A percentile compares a stretch with the other conserved stretches of the same genome.
These are phyloP conservation scores for Skeletonema tropicum DNA, from an alignment of 108 stramenopile species.

Conservation along the genomic window DNA sequence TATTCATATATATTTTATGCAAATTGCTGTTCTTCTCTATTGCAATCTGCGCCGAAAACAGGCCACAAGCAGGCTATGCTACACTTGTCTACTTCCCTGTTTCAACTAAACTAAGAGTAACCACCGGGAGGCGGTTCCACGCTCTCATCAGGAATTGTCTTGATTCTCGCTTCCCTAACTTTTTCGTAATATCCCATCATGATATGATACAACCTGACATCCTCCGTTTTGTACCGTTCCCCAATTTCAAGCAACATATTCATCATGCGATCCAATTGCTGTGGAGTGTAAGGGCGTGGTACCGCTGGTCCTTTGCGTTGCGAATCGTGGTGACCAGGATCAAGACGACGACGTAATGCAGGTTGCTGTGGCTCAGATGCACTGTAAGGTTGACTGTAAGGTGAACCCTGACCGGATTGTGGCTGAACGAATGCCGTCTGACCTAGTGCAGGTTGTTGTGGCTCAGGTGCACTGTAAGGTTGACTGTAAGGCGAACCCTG, in stretches of 20 bases:
- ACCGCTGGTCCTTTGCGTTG: conserved; percentile 51
- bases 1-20: too few species aligned
- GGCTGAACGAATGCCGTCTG: too few species aligned
- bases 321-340: conserved; percentile 54
- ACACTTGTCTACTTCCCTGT: neutral
- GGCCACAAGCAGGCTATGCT: neutral
- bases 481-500: too few species aligned
- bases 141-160: conserved; percentile 14
- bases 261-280: conserved; percentile 47
- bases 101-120: conserved; percentile 24
- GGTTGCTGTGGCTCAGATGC: neutral
- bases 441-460: too few species aligned
- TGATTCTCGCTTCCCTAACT: conserved; percentile 24
- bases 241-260: conserved; percentile 45
- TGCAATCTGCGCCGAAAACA: neutral
- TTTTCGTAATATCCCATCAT: conserved; percentile 54
- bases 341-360: conserved; percentile 33
- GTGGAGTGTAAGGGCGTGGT: conserved; percentile 44
- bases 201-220: conserved; percentile 45
- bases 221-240: conserved; percentile 21
- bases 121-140: conserved; percentile 24
- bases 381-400: neutral
- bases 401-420: too few species aligned
- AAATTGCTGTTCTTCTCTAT: too few species aligned
- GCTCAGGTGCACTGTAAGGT: neutral